Conservation (phyloP, 2,329 filamentous ascomycete species). For the Nothopassalora personata region DNA sequence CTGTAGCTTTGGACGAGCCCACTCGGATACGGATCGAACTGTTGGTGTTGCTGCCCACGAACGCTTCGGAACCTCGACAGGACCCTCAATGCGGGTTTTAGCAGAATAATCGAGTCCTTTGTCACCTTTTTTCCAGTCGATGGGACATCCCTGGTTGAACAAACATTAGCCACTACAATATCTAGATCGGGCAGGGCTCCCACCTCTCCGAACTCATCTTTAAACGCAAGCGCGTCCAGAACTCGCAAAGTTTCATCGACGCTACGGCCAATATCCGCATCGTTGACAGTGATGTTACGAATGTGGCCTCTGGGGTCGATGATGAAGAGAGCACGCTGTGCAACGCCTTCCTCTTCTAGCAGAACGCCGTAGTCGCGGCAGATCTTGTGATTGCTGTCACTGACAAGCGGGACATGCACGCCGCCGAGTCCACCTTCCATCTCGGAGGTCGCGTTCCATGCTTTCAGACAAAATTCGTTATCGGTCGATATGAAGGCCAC, state of each 20-base stretch:
- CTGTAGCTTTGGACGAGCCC: constrained; percentile 30
- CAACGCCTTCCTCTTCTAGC: constrained; percentile 59
- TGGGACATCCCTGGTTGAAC: constrained; percentile 25
- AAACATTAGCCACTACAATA: too few relatives aligned
- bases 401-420: constrained; percentile 57
- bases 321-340: constrained; percentile 60
- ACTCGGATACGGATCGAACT: constrained; percentile 15
- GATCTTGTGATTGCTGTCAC: constrained; percentile 58
- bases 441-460: constrained; percentile 54
- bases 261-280: constrained; percentile 58
- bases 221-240: constrained; percentile 47
- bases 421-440: constrained; percentile 58
- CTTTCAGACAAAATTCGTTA: constrained; percentile 53
- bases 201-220: constrained; percentile 38
- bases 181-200: neutral
- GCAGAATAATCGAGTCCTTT: constrained; percentile 25
- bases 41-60: constrained; percentile 21
- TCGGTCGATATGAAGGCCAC: constrained; percentile 60
- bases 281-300: constrained; percentile 60
- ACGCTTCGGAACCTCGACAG: constrained; percentile 24
- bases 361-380: constrained; percentile 59
- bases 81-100: constrained; percentile 23
- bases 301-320: constrained; percentile 59
- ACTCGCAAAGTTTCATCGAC: constrained; percentile 60
- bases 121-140: constrained; percentile 33